phyloP scores from a whole-genome alignment of 2,329 filamentous ascomycete genomes.

The Helminthosporium solani region DNA sequence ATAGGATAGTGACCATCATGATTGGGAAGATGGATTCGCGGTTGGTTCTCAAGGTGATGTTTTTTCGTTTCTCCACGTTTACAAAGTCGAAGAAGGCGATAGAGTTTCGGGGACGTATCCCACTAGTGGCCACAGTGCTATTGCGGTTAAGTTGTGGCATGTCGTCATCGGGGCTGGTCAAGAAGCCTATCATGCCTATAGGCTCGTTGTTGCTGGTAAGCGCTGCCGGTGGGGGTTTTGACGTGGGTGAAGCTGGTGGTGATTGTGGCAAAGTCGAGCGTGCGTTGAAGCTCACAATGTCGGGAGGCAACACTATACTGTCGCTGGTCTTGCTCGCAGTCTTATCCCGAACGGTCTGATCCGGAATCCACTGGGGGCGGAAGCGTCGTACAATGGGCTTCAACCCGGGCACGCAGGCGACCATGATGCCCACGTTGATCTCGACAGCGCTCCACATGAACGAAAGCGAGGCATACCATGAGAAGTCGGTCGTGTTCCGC shows the following conservation, averaged over 20 bases:
- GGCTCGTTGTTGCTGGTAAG: conserved; percentile 24
- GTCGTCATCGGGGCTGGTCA: conserved; percentile 51
- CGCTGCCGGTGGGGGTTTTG: conserved; percentile 26
- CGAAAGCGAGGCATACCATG: conserved; percentile 75
- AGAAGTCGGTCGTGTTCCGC: conserved; percentile 53
- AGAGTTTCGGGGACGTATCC: conserved; percentile 25
- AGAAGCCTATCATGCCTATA: conserved; percentile 55
- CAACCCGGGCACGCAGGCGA: conserved; percentile 86
- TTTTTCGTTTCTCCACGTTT: conserved; percentile 66
- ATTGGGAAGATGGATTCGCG: conserved; percentile 71
- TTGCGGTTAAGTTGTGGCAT: conserved; percentile 38
- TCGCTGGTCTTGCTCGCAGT: conserved; percentile 32
- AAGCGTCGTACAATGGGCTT: conserved; percentile 77
- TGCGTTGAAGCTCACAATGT: conserved; percentile 23
- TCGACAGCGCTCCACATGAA: conserved; percentile 95
- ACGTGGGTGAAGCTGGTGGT: conserved; percentile 25
- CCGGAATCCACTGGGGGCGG: conserved; percentile 57
- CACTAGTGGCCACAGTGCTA: conserved; percentile 34
- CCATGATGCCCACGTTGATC: conserved; percentile 86
- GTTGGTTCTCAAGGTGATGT: conserved; percentile 65
- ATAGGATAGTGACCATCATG: conserved; percentile 73
- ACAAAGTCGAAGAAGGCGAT: conserved; percentile 74
- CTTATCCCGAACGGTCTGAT: conserved; percentile 40
- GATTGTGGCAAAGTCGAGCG: conserved; percentile 19
- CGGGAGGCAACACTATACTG: conserved; percentile 26